phyloP scores from a whole-genome alignment of 2,329 filamentous ascomycete genomes.

The Magnaporthales sp. region DNA sequence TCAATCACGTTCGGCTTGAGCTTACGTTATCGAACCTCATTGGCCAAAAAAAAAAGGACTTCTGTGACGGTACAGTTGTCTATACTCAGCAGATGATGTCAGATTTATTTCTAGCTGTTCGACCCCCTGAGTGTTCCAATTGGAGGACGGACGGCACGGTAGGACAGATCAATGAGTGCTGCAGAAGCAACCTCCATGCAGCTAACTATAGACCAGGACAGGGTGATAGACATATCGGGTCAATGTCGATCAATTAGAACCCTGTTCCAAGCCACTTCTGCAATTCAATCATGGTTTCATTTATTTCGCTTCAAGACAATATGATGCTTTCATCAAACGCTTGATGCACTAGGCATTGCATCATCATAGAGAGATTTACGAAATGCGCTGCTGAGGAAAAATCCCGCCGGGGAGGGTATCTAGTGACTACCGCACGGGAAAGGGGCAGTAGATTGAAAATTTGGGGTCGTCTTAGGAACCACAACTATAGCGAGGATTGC shows the following conservation, averaged over 20 bases:
- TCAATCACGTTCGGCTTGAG: not conserved
- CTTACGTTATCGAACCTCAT: not conserved
- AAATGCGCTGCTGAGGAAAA: no score
- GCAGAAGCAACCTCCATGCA: not conserved
- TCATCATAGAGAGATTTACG: no score
- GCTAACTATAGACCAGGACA: not conserved
- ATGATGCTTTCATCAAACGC: not conserved
- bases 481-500: not conserved
- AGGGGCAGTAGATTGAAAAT: not conserved
- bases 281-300: not conserved
- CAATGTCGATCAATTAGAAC: not conserved
- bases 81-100: not conserved
- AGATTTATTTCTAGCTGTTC: not conserved
- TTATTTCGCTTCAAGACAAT: not conserved
- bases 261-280: not conserved
- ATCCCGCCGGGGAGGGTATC: not conserved
- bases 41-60: not conserved
- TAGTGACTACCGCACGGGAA: not conserved
- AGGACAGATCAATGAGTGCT: not conserved
- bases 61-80: not conserved
- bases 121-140: not conserved
- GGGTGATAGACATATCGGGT: not conserved
- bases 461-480: not conserved
- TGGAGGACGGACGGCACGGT: not conserved
- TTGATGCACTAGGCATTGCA: not conserved